Base-by-base conservation (phyloP, 2,329 filamentous ascomycete species). In the Amauroascus verrucosus region DNA sequence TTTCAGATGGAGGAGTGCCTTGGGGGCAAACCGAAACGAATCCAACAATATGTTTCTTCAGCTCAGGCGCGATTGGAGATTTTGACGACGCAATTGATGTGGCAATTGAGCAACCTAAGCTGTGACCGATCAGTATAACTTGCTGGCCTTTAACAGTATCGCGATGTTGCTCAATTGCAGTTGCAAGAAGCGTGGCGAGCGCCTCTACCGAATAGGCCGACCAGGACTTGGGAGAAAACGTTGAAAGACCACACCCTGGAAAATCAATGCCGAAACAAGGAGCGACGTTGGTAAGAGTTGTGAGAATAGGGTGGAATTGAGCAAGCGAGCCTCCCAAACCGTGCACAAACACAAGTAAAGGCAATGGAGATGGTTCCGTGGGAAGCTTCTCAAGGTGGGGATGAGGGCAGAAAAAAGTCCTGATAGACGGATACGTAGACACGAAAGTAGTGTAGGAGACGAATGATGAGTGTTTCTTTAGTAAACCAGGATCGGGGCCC, bases 251-350 rank as follows among this genome's bases (percentile, higher is more conserved):
- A 62, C 90, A 95, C 37, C 93, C 93, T 1, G 93, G 91, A 3
- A 96, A 76, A 66, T 98, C 93, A 58, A 97, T 82, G 3, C 88
- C 86, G 37, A 95, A 77, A 66, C 90, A 95, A 46, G 89, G 84
- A 11, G 86, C 88, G 47, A 89, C 75, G 64, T 94, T 88, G 48
- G 86, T 80, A 46, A 98, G 76, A 67, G 87, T 93, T 18, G 82
- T 85, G 14, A 97, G 72, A 4, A 97, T 72, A 28, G 86, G 81
- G 53, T 87, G 79, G 65, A 96, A 97, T 64, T 97, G 93, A 9
- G 88, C 85, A 22, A 89, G 79, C 0, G 88, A 95, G 47, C 93
- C 93, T n/a, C 91, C 93, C 8, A 97, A 77, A 1, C 93, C 93
- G 64, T 97, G 93, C 54, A 97, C 77, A 65, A 94, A 95, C 41